Evolutionary conservation across 2,329 filamentous ascomycete genomes (phyloP), one percentile per base, ranked within the genome.

Genomic region (Monosporascus sp.): DNA sequence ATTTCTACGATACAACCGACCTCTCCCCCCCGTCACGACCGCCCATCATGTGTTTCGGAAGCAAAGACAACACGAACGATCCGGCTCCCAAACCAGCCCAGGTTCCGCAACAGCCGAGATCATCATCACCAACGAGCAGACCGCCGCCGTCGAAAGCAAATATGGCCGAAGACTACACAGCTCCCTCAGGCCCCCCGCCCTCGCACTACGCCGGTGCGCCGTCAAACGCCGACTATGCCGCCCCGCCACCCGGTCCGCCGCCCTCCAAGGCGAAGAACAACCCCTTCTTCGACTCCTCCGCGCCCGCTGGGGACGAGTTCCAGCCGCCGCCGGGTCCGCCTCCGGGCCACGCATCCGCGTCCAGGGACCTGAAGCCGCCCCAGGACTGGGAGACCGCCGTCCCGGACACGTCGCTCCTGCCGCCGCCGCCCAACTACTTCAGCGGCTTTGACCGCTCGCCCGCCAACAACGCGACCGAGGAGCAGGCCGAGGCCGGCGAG

Each of bases 331-430:
- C 70, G 0, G 71, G 71, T 0, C 70, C 69, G 17, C 68, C 68
- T 6, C 65, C 66, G 2, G 31, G 31, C 9, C 31, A 35, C 31
- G 31, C 31, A 14, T 20, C 41, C n/a, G 17, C 38, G 3, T 39
- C 22, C 5, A 14, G 14, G 2, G n/a, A 51, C 14, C 55, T 60
- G 37, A 61, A 63, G 47, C 56, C 59, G 5, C 67, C 83, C 60
- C 87, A 90, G 66, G 83, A 88, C 70, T 91, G 88, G 88, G 77
- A 85, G 59, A 65, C 79, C 7, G 80, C 85, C 3, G 86, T 90
- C 1, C 87, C 88, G 0, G 88, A 91, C 67, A 90, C 83, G 1
- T 77, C 86, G 1, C 77, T 88, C 9, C 81, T 91, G 44, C 88
- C 88, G 1, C 87, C 87, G 0, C 88, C 88, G 1, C 88, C 88